These are phyloP conservation scores for Irpex sp. DNA, from an alignment of 1,284 basidiomycete species.

Conservation along the genomic window DNA sequence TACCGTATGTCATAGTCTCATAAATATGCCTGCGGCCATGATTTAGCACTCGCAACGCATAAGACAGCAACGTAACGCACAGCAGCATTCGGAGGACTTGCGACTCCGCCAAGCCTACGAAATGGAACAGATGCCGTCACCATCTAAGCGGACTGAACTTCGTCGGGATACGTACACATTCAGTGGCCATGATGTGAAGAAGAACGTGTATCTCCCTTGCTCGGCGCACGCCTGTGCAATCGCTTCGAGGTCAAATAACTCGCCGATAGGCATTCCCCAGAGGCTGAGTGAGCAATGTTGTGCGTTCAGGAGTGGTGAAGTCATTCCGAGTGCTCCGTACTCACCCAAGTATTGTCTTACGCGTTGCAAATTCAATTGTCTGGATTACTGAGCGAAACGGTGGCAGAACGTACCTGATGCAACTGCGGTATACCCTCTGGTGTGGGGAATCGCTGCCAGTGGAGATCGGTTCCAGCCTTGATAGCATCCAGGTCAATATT, in stretches of 20 bases:
- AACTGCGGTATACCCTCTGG: slow-evolving; percentile 39
- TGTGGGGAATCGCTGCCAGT: slow-evolving; percentile 51
- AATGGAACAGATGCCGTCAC: not conserved
- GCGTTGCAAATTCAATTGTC: not conserved
- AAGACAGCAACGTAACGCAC: slow-evolving; percentile 33
- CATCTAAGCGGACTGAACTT: not conserved
- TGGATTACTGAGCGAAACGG: no score
- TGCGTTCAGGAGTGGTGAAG: not conserved
- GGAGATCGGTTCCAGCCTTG: not conserved
- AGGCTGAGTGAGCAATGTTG: slow-evolving; percentile 27
- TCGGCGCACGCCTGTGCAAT: slow-evolving; percentile 54
- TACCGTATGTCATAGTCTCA: not conserved
- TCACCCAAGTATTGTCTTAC: slow-evolving; percentile 59
- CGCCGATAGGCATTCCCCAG: slow-evolving; percentile 73
- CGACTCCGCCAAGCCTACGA: slow-evolving; percentile 59
- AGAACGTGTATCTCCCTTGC: slow-evolving; percentile 63
- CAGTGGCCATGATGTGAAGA: slow-evolving; percentile 72
- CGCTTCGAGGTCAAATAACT: slow-evolving; percentile 67
- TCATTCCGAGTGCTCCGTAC: slow-evolving; percentile 12
- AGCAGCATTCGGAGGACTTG: slow-evolving; percentile 67
- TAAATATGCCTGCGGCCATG: not conserved
- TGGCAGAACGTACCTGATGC: slow-evolving; percentile 46
- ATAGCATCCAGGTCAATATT: not conserved
- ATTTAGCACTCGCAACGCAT: not conserved
- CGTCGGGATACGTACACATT: slow-evolving; percentile 48